Evolutionary conservation across 2,329 filamentous ascomycete genomes (phyloP).

Genomic region (Byssochlamys sp.): DNA sequence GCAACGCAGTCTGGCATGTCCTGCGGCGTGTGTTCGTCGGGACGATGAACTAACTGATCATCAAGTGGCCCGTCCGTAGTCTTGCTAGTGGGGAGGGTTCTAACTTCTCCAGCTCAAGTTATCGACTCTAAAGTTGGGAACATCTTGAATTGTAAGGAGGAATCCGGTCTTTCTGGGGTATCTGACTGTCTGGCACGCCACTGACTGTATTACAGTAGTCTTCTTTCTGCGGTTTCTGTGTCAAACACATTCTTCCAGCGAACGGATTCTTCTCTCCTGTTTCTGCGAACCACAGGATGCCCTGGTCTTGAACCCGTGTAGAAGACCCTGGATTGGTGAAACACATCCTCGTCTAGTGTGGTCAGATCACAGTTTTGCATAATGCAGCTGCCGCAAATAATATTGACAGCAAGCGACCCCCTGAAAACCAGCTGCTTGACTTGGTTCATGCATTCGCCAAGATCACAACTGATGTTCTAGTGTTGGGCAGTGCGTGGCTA

Average conservation of each 20-base stretch:
- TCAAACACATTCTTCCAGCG: not conserved
- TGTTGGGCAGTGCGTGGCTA: too few relatives aligned
- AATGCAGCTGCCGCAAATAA: too few relatives aligned
- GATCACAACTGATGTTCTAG: too few relatives aligned
- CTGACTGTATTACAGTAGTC: not conserved
- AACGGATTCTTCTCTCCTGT: not conserved
- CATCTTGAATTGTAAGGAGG: not conserved
- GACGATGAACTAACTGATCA: slow-evolving; percentile 6
- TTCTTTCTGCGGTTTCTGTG: not conserved
- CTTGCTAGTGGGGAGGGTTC: slow-evolving; percentile 1
- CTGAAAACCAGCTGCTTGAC: not conserved
- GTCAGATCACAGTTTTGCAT: not conserved
- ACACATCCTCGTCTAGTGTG: not conserved
- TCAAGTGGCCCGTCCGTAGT: slow-evolving; percentile 6
- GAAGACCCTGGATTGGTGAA: not conserved
- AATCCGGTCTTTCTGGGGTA: not conserved
- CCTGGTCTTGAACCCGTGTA: not conserved
- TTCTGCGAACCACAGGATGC: not conserved
- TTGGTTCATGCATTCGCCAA: not conserved
- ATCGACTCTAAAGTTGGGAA: not conserved
- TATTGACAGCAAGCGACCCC: too few relatives aligned
- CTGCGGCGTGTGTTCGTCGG: slow-evolving; percentile 3
- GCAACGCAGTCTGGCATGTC: not conserved
- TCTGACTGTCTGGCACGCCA: not conserved
- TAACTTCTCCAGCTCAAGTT: not conserved